phyloP scores from a whole-genome alignment of 106 monocot genomes.

The Acorus gramineus region DNA sequence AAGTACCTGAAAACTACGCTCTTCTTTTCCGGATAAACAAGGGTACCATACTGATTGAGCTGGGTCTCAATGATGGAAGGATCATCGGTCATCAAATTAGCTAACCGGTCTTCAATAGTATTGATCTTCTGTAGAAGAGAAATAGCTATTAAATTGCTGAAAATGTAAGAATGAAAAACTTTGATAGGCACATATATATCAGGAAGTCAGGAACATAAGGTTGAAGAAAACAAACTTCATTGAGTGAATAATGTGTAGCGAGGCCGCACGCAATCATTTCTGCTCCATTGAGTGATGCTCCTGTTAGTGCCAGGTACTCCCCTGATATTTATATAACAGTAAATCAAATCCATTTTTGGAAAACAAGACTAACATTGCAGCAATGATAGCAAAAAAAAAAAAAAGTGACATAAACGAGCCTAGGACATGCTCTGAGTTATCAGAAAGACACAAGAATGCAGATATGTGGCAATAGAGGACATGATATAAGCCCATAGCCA shows the following conservation, averaged over 20 bases:
- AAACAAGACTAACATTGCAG: background rate
- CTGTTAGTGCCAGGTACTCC: slow-evolving; percentile 91
- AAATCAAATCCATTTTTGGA: background rate
- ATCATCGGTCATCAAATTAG: slow-evolving; percentile 84
- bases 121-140: slow-evolving; percentile 43
- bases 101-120: slow-evolving; percentile 79
- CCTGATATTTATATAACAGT: slow-evolving; percentile 27
- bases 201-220: background rate
- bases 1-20: slow-evolving; percentile 79
- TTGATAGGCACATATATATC: background rate
- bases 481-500: no score
- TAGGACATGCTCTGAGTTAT: no score
- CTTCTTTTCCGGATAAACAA: slow-evolving; percentile 81
- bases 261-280: slow-evolving; percentile 93
- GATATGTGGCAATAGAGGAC: no score
- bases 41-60: slow-evolving; percentile 79
- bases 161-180: background rate
- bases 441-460: no score
- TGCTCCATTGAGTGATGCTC: slow-evolving; percentile 78
- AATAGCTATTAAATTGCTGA: background rate
- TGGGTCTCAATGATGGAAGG: slow-evolving; percentile 86
- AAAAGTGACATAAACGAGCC: no score
- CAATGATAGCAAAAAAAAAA: background rate
- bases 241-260: slow-evolving; percentile 76
- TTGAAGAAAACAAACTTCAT: slow-evolving; percentile 39